These are phyloP conservation scores for Aspergillus sp. DNA, from an alignment of 2,329 filamentous ascomycete species.

Conservation along the genomic window DNA sequence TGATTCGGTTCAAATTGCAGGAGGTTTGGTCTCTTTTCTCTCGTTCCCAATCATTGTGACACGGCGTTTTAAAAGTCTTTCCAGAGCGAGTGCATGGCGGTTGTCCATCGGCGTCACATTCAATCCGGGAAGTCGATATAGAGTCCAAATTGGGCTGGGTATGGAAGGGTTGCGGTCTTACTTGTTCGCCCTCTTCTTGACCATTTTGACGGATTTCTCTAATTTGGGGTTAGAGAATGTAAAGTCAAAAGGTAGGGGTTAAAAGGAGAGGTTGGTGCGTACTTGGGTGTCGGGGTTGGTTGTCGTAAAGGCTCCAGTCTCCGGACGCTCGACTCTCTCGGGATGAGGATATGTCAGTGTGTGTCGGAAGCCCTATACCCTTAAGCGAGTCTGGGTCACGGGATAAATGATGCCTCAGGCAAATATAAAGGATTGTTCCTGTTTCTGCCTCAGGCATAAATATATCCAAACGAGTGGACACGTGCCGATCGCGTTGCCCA, in stretches of 20 bases:
- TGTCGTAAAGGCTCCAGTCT: slow-evolving; percentile 39
- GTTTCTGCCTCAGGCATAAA: slow-evolving; percentile 15
- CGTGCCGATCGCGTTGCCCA: slow-evolving; percentile 10
- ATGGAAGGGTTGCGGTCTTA: slow-evolving; percentile 47
- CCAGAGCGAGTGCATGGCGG: slow-evolving; percentile 2
- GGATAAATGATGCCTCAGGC: slow-evolving; percentile 19
- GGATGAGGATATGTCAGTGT: slow-evolving; percentile 36
- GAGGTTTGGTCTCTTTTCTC: neutral
- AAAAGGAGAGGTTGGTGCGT: slow-evolving; percentile 30
- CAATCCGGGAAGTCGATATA: slow-evolving; percentile 14
- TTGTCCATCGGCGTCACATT: slow-evolving; percentile 11
- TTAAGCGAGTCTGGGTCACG: slow-evolving; percentile 39
- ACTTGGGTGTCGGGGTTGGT: slow-evolving; percentile 43
- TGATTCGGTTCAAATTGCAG: neutral
- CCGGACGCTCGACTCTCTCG: slow-evolving; percentile 32
- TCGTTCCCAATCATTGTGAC: slow-evolving; percentile 2
- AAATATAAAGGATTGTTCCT: neutral
- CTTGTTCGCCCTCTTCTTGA: slow-evolving; percentile 76
- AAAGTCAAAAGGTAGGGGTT: slow-evolving; percentile 13
- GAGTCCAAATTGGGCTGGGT: slow-evolving; percentile 25
- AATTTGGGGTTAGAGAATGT: slow-evolving; percentile 30
- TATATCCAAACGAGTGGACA: slow-evolving; percentile 4
- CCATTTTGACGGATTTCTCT: slow-evolving; percentile 62
- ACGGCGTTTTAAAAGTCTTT: neutral
- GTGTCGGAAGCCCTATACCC: slow-evolving; percentile 40